Conservation (phyloP, 352 stramenopile genomes). For the Globisporangium apiculatum region DNA sequence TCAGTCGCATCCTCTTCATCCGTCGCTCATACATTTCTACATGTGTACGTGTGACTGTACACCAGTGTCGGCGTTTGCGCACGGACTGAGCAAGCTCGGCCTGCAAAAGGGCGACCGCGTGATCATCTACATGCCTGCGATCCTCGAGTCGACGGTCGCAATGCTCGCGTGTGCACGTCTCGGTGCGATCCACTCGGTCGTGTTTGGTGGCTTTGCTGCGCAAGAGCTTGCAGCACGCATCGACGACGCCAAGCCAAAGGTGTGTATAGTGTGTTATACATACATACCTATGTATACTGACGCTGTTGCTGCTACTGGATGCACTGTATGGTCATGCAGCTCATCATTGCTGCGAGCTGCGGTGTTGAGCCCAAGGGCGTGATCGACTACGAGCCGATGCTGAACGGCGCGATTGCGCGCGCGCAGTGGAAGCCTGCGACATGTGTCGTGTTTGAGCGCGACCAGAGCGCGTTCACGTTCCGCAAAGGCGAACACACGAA, state of each 20-base stretch:
- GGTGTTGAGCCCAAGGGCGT: conserved; percentile 56
- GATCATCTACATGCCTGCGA: conserved; percentile 98
- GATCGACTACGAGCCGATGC: conserved; percentile 70
- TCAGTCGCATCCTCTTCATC: too few relatives aligned
- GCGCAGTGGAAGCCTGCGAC: conserved; percentile 31
- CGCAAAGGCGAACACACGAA: conserved; percentile 17
- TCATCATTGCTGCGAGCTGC: conserved; percentile 53
- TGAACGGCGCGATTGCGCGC: conserved; percentile 56
- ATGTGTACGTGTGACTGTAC: neutral
- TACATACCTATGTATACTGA: too few relatives aligned
- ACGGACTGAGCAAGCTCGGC: conserved; percentile 90
- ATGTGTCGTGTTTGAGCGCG: conserved; percentile 51
- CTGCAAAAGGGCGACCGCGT: conserved; percentile 93
- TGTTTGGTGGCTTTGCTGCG: conserved; percentile 87
- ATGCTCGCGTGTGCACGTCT: conserved; percentile 97
- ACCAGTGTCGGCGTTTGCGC: conserved; percentile 63
- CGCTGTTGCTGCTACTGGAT: neutral
- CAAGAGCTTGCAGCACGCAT: conserved; percentile 81
- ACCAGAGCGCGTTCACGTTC: conserved; percentile 26
- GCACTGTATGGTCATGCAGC: neutral
- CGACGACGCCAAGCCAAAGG: conserved; percentile 71
- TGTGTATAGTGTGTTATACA: neutral
- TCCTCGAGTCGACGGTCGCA: conserved; percentile 91
- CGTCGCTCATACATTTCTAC: too few relatives aligned
- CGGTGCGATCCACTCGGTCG: conserved; percentile 90